phyloP scores from a whole-genome alignment of 139 green algal species.

The Gonium pectorale region DNA sequence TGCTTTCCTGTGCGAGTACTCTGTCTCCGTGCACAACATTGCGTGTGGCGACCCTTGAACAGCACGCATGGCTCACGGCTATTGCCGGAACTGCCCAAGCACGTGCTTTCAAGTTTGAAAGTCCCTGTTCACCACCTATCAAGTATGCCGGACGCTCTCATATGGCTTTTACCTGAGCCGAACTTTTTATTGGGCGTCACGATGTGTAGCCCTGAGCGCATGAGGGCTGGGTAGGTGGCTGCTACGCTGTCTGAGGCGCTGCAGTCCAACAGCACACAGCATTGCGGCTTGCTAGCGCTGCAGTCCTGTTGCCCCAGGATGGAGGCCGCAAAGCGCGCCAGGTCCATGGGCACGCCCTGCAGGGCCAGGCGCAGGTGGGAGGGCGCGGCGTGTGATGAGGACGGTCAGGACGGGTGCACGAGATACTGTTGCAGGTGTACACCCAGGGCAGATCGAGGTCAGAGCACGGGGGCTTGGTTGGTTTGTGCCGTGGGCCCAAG shows the following conservation, averaged over 20 bases:
- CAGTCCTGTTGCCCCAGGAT: too few species aligned
- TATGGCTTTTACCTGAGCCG: conserved; percentile 67
- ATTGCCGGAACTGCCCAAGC: too few species aligned
- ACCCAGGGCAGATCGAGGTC: not conserved
- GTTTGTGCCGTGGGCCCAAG: not conserved
- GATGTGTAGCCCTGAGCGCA: conserved; percentile 85
- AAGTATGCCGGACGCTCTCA: too few species aligned
- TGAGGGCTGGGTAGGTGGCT: conserved; percentile 75
- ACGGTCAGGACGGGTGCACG: not conserved
- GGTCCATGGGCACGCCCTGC: conserved; percentile 22
- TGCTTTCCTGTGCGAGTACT: too few species aligned
- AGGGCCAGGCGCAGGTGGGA: too few species aligned
- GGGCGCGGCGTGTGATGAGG: too few species aligned
- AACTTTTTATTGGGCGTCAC: conserved; percentile 98
- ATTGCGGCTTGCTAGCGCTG: conserved; percentile 1
- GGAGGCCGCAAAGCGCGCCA: not conserved
- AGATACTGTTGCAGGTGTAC: too few species aligned
- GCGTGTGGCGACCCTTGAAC: too few species aligned
- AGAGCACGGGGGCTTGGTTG: not conserved
- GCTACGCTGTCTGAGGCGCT: conserved; percentile 82
- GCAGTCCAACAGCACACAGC: conserved; percentile 90
- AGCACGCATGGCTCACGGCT: too few species aligned
- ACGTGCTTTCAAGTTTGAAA: too few species aligned
- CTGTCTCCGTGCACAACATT: too few species aligned
- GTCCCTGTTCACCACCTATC: too few species aligned